Evolutionary conservation across 1,139 yeast genomes (phyloP).

Genomic region (Suhomyces guaymorum): DNA sequence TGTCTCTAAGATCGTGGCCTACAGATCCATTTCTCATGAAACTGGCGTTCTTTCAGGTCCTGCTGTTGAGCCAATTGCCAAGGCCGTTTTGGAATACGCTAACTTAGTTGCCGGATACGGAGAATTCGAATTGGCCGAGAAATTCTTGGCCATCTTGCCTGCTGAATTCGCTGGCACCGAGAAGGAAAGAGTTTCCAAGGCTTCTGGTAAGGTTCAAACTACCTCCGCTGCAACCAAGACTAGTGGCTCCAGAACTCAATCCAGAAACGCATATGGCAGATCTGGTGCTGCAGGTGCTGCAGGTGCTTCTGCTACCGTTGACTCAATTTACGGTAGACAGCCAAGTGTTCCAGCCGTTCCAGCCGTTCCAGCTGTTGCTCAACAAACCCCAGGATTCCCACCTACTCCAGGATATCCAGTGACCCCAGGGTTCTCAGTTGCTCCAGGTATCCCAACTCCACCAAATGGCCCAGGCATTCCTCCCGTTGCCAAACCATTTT

Average conservation of each 20-base stretch:
- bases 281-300: slow-evolving; percentile 4
- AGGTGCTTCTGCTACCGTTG: slow-evolving; percentile 11
- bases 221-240: slow-evolving; percentile 6
- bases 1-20: slow-evolving; percentile 80
- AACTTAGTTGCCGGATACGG: slow-evolving; percentile 81
- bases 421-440: slow-evolving; percentile 1
- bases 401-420: background rate
- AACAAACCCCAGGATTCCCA: slow-evolving; percentile 2
- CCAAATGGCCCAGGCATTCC: slow-evolving; percentile 15
- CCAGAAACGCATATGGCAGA: slow-evolving; percentile 15
- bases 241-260: no score
- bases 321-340: background rate
- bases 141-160: slow-evolving; percentile 70
- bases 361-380: slow-evolving; percentile 11
- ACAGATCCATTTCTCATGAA: slow-evolving; percentile 55
- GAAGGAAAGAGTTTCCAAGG: slow-evolving; percentile 75
- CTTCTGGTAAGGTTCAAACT: slow-evolving; percentile 30
- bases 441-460: slow-evolving; percentile 8
- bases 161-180: slow-evolving; percentile 56
- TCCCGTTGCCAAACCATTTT: slow-evolving; percentile 3
- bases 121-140: slow-evolving; percentile 76
- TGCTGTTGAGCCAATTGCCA: slow-evolving; percentile 53
- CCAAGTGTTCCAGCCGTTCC: slow-evolving; percentile 5
- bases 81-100: slow-evolving; percentile 73
- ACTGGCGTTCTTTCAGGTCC: slow-evolving; percentile 47